These are phyloP conservation scores for Leccinum uliginosum DNA, from an alignment of 768 basidiomycete species.

Conservation along the genomic window DNA sequence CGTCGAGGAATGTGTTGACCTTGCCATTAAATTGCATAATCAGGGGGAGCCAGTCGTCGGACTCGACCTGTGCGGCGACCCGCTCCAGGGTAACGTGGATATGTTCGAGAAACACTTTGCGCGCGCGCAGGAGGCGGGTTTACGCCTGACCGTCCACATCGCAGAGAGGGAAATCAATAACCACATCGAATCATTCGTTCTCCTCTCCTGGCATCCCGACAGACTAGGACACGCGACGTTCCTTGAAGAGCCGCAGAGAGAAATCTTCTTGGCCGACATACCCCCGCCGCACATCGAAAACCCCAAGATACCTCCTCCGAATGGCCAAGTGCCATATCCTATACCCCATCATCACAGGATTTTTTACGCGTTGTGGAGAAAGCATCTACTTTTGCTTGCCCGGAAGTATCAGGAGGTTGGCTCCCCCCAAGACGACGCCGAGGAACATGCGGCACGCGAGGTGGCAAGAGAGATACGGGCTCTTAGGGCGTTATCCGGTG, in stretches of 20 bases:
- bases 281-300: constrained; percentile 16
- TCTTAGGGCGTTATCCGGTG: constrained; percentile 10
- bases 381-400: constrained; percentile 20
- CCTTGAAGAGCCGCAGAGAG: constrained; percentile 52
- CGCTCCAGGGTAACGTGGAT: constrained; percentile 53
- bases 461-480: constrained; percentile 22
- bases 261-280: constrained; percentile 42
- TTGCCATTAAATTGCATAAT: constrained; percentile 51
- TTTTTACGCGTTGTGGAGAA: constrained; percentile 22
- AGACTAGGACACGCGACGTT: constrained; percentile 82
- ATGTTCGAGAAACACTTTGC: constrained; percentile 48
- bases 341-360: constrained; percentile 21
- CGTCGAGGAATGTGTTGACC: constrained; percentile 50
- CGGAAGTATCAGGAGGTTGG: constrained; percentile 15
- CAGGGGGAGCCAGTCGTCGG: constrained; percentile 67
- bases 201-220: constrained; percentile 61
- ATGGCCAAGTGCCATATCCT: constrained; percentile 16
- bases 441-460: constrained; percentile 18
- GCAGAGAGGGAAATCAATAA: constrained; percentile 68
- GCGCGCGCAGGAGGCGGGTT: constrained; percentile 52
- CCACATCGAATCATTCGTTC: constrained; percentile 55
- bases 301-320: constrained; percentile 16
- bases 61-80: constrained; percentile 79
- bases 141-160: constrained; percentile 77
- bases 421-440: constrained; percentile 6